Evolutionary conservation across 2,329 filamentous ascomycete genomes (phyloP).

Genomic region (Tolypocladium inflatum): DNA sequence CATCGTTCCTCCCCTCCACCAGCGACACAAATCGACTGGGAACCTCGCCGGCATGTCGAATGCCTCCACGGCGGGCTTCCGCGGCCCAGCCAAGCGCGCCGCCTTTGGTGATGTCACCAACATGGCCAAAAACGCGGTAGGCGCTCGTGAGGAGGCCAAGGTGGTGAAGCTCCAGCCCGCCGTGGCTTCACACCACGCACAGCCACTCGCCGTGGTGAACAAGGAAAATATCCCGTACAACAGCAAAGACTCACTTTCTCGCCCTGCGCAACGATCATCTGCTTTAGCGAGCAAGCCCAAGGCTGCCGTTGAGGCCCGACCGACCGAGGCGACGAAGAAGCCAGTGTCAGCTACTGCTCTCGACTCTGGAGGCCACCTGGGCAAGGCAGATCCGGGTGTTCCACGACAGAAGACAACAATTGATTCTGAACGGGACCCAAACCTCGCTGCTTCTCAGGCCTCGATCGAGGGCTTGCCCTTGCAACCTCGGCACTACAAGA

Average conservation of each 20-base stretch:
- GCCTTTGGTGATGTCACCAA: slow-evolving; percentile 81
- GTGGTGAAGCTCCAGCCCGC: slow-evolving; percentile 18
- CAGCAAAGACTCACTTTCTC: slow-evolving; percentile 25
- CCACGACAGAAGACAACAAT: slow-evolving; percentile 7
- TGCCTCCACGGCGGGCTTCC: slow-evolving; percentile 17
- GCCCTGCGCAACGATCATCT: slow-evolving; percentile 23
- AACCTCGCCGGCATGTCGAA: slow-evolving; percentile 31
- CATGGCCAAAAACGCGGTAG: slow-evolving; percentile 31
- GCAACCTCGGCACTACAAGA: slow-evolving; percentile 41
- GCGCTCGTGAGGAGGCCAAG: slow-evolving; percentile 24
- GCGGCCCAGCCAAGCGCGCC: slow-evolving; percentile 56
- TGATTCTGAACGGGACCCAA: slow-evolving; percentile 2
- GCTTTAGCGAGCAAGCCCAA: slow-evolving; percentile 13
- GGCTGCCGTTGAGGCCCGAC: slow-evolving; percentile 12
- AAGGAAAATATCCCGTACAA: slow-evolving; percentile 33
- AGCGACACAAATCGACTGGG: slow-evolving; percentile 73
- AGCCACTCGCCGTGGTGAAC: slow-evolving; percentile 17
- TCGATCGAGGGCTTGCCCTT: slow-evolving; percentile 14
- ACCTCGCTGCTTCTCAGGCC: slow-evolving; percentile 1
- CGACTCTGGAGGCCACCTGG: slow-evolving; percentile 6
- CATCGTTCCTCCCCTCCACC: slow-evolving; percentile 52
- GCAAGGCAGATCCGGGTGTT: slow-evolving; percentile 11
- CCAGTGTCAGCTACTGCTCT: slow-evolving; percentile 4
- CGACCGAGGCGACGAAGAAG: slow-evolving; percentile 15
- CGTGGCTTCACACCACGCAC: slow-evolving; percentile 14